Conservation (phyloP, 495 filamentous ascomycete genomes). For the Lophiostoma macrostomum region DNA sequence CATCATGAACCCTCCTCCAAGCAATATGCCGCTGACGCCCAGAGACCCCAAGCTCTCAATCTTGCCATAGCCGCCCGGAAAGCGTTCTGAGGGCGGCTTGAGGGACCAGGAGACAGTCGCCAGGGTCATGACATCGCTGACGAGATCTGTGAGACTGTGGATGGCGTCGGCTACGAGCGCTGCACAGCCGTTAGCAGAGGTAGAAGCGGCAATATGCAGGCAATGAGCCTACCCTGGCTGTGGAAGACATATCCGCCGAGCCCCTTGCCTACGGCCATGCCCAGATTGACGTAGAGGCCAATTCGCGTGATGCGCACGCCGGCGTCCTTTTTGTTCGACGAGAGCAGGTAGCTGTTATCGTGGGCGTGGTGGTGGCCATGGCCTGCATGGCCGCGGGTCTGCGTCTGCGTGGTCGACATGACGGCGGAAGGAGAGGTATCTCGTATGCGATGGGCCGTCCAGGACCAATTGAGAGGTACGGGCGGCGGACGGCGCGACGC, state of each 20-base stretch:
- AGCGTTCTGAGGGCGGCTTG: conserved; percentile 72
- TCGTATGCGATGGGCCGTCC: conserved; percentile 28
- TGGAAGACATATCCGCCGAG: conserved; percentile 90
- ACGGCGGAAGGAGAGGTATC: conserved; percentile 30
- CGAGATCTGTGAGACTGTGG: conserved; percentile 90
- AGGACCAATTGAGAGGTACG: conserved; percentile 31
- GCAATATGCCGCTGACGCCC: conserved; percentile 84
- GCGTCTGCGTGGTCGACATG: conserved; percentile 42
- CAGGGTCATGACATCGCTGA: conserved; percentile 89
- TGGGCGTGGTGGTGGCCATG: conserved; percentile 62
- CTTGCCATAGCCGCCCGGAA: conserved; percentile 92
- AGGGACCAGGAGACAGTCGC: conserved; percentile 90
- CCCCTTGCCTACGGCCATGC: conserved; percentile 91
- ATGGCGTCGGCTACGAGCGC: conserved; percentile 91
- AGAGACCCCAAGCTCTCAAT: conserved; percentile 92
- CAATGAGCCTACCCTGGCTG: conserved; percentile 57
- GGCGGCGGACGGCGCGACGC: neutral
- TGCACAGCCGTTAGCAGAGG: conserved; percentile 17
- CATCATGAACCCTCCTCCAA: conserved; percentile 88
- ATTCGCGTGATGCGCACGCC: conserved; percentile 93
- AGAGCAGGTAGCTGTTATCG: conserved; percentile 86
- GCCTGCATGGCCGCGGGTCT: conserved; percentile 53
- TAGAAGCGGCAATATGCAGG: neutral
- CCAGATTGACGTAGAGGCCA: conserved; percentile 85
- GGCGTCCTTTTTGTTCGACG: conserved; percentile 84